Evolutionary conservation across 2,329 filamentous ascomycete species (phyloP).

Genomic region (Arachnomyces sp.): DNA sequence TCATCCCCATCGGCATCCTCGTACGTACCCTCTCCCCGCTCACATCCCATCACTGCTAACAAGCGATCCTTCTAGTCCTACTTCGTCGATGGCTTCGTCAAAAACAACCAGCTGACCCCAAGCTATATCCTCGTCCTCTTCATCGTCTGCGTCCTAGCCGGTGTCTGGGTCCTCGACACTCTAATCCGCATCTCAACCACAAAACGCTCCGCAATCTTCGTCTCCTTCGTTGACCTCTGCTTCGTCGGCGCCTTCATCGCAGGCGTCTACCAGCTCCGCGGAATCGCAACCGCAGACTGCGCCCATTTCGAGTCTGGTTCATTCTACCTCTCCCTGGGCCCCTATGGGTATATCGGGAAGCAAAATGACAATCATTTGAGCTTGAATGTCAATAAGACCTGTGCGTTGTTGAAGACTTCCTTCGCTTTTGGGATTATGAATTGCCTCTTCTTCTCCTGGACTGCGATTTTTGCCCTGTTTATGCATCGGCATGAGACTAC

Average conservation of each 20-base stretch:
- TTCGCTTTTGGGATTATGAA: conserved; percentile 92
- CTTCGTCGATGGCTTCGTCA: conserved; percentile 54
- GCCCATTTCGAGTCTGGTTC: conserved; percentile 46
- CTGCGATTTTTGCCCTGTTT: conserved; percentile 58
- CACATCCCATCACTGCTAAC: conserved; percentile 4
- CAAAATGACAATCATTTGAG: conserved; percentile 42
- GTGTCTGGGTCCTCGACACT: conserved; percentile 55
- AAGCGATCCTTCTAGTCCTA: conserved; percentile 37
- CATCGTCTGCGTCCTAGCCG: conserved; percentile 55
- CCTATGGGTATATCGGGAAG: conserved; percentile 49
- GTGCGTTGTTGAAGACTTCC: conserved; percentile 83
- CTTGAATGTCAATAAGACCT: conserved; percentile 62
- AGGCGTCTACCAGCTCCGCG: conserved; percentile 51
- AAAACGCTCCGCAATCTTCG: conserved; percentile 52
- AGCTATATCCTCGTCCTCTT: conserved; percentile 56
- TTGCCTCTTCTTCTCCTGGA: conserved; percentile 69
- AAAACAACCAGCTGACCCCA: conserved; percentile 52
- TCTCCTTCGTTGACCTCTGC: conserved; percentile 54
- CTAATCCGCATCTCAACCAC: conserved; percentile 53
- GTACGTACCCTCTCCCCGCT: conserved; percentile 24
- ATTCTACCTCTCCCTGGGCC: conserved; percentile 55
- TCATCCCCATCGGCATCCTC: conserved; percentile 57
- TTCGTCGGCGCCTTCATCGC: conserved; percentile 60
- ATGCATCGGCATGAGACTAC: conserved; percentile 29
- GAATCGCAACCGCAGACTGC: conserved; percentile 60